phyloP scores from a whole-genome alignment of 2,329 filamentous ascomycete genomes.

The Diaporthe destruens region DNA sequence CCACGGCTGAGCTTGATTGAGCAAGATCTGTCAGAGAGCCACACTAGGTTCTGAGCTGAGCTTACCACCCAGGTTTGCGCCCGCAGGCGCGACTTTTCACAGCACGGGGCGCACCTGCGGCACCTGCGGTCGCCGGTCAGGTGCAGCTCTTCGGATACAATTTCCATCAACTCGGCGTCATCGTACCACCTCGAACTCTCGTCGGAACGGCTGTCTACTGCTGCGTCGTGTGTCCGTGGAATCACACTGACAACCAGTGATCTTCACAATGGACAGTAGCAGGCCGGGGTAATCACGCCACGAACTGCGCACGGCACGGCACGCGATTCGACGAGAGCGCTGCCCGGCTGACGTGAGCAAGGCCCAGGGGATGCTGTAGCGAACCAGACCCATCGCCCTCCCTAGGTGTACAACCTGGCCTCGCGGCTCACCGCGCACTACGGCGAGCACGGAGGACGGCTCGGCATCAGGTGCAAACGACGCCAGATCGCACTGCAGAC shows the following conservation, averaged over 20 bases:
- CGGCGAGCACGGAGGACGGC: conserved; percentile 29
- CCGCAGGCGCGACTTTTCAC: conserved; percentile 6
- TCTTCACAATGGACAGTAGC: conserved; percentile 6
- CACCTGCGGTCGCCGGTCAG: not conserved
- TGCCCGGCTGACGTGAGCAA: conserved; percentile 41
- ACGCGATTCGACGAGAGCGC: conserved; percentile 34
- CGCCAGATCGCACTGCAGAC: conserved; percentile 37
- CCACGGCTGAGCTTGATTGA: conserved; percentile 27
- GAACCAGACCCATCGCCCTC: conserved; percentile 13
- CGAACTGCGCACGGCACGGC: conserved; percentile 38
- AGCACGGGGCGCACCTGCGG: not conserved
- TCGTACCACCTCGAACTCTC: conserved; percentile 21
- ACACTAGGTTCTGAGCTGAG: conserved; percentile 6
- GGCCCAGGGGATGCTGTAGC: conserved; percentile 5
- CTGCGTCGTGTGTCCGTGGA: not conserved
- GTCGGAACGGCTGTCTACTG: conserved; percentile 24
- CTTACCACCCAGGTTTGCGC: not conserved
- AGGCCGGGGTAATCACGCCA: conserved; percentile 7
- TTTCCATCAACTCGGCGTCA: conserved; percentile 14
- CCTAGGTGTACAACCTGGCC: conserved; percentile 25
- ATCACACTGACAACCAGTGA: conserved; percentile 4
- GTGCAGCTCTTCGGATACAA: conserved; percentile 8
- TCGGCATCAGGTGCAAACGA: conserved; percentile 28
- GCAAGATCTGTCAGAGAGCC: conserved; percentile 15
- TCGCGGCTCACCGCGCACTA: conserved; percentile 17